Evolutionary conservation across 2,329 filamentous ascomycete species (phyloP).

Genomic region (Nectriaceae sp.): DNA sequence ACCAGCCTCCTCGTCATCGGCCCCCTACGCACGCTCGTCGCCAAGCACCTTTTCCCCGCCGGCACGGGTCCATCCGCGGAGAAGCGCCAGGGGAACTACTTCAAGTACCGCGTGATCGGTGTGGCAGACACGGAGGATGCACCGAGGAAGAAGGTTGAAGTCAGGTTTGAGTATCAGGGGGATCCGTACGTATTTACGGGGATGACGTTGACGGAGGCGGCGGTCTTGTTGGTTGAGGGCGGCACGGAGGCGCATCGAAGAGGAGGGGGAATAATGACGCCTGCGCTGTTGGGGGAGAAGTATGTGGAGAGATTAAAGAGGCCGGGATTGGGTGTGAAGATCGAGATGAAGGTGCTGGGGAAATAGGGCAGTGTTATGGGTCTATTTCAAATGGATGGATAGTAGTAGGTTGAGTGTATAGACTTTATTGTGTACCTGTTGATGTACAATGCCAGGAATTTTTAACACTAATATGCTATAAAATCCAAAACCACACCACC

Average conservation of each 20-base stretch:
- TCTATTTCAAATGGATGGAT: background rate
- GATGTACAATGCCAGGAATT: too few relatives aligned
- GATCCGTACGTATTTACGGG: constrained; percentile 21
- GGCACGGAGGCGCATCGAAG: constrained; percentile 10
- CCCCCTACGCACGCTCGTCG: constrained; percentile 11
- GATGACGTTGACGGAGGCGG: constrained; percentile 20
- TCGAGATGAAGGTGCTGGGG: constrained; percentile 9
- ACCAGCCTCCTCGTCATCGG: constrained; percentile 8
- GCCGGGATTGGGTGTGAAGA: constrained; percentile 10
- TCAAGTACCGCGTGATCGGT: constrained; percentile 17
- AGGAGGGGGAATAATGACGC: constrained; percentile 19
- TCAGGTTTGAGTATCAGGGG: constrained; percentile 16
- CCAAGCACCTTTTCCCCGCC: constrained; percentile 13
- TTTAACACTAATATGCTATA: too few relatives aligned
- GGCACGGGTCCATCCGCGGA: constrained; percentile 18
- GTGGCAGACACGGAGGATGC: constrained; percentile 9
- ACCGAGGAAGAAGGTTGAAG: constrained; percentile 4
- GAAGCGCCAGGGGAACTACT: constrained; percentile 10
- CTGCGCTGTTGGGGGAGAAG: constrained; percentile 18
- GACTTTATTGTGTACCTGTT: background rate
- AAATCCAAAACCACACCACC: constrained; percentile 8
- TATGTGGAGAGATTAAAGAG: constrained; percentile 12
- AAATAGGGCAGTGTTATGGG: background rate
- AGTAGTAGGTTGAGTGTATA: background rate
- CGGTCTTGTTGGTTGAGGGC: constrained; percentile 17